Evolutionary conservation across 768 basidiomycete species (phyloP), one percentile per base, ranked within the genome.

Genomic region (Boletales sp.): DNA sequence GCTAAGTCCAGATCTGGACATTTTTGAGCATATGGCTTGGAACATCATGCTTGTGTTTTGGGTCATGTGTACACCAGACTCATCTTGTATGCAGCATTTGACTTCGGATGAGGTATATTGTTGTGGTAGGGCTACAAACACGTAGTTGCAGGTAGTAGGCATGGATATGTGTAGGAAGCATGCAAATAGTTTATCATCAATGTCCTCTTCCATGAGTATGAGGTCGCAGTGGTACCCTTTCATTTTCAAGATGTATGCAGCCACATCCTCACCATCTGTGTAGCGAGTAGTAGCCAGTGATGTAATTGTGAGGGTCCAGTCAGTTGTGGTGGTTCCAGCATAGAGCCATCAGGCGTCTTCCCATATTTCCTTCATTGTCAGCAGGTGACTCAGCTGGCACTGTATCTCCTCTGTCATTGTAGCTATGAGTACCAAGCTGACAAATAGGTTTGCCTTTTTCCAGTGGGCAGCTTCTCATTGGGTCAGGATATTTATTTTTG

Each of bases 91-190:
- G 39, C 8, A 13, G 0, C 15, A 18, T 28, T 59, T 37, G 0
- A 57, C 37, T 41, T 59, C 41, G 0, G 33, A 8, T 8, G 60
- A 54, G 18, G 49, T 48, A 25, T 62, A 62, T 12, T 40, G 43
- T 0, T 51, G 36, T 0, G 55, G 46, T 13, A 60, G 51, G 5
- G 41, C 47, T 5, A 50, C 14, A 14, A 60, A 60, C 2, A 51
- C 37, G 9, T 56, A 55, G 36, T 59, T 61, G 53, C 56, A 61
- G 0, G 35, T 39, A 0, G 32, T n/a, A 1, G 48, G 53, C 53
- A 57, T 61, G n/a, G 55, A 57, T 12, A 61, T 54, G 8, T 43
- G 14, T 8, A 61, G 40, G 39, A 61, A 58, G 12, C 57, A 59
- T 28, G 25, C 7, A 6, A 28, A 28, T 5, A 6, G 4, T 28